Evolutionary conservation across 306 rosid species (phyloP).

Genomic region (Cucumis sativus): DNA sequence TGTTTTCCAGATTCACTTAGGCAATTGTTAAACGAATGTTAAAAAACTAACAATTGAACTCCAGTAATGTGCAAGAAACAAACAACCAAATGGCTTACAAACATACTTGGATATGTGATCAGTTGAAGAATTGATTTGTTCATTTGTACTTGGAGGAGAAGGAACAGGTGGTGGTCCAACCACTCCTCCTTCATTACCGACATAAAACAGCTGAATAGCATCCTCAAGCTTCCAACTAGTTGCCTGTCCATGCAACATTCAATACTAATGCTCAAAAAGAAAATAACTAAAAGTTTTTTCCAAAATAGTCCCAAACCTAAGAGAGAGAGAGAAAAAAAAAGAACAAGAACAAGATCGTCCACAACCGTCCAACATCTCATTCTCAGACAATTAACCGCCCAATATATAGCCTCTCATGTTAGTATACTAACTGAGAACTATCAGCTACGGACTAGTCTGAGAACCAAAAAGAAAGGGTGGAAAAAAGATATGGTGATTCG

Average conservation of each 20-base stretch:
- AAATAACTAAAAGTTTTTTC: not conserved
- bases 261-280: not conserved
- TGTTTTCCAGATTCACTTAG: conserved; percentile 38
- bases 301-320: not conserved
- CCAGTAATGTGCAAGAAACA: not conserved
- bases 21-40: conserved; percentile 1
- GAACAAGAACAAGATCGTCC: not conserved
- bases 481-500: not conserved
- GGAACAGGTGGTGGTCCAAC: conserved; percentile 15
- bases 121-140: conserved; percentile 25
- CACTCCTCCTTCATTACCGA: conserved; percentile 55
- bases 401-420: not conserved
- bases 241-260: conserved; percentile 42
- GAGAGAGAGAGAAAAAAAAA: not conserved
- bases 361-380: not conserved
- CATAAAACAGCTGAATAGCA: conserved; percentile 77
- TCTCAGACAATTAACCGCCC: not conserved
- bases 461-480: not conserved
- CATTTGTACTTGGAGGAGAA: conserved; percentile 19
- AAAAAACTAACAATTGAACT: not conserved
- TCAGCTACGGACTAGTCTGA: not conserved
- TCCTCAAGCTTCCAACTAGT: conserved; percentile 95
- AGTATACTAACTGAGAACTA: not conserved
- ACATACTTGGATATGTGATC: conserved; percentile 33
- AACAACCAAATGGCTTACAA: not conserved